Base-by-base conservation (phyloP, 108 stramenopile genomes). In the Cylindrotheca closterium region DNA sequence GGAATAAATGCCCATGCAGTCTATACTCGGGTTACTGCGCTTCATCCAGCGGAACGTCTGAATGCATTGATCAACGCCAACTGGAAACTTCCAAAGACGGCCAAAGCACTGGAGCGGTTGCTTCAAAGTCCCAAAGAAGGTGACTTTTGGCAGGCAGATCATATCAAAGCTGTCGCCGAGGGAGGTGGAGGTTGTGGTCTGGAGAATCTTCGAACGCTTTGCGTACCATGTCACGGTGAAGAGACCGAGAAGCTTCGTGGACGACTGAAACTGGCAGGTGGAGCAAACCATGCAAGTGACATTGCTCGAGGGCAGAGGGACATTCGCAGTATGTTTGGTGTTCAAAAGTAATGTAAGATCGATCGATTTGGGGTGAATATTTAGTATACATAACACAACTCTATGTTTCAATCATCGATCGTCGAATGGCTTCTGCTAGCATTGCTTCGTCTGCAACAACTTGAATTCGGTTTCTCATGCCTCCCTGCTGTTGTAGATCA, bases 81-180 rank as follows among this genome's bases (percentile, higher is more conserved):
- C 31, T 87, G 81, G 79, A 85, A 71, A 34, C 74, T 85, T 17
- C 85, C 85, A 0, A 68, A 74, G 30, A 72, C 73, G 5, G 30
- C 60, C 5, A 64, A 52, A 42, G 75, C 81, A n/a, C 28, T 77
- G 22, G 81, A 86, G 28, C 75, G 72, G n/a, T 63, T 85, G 24
- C 53, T 92, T 7, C 68, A 73, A 22, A 49, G 80, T 66, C 86
- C 86, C 1, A 75, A 75, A 47, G 90, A 88, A 54, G 71, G 77
- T 28, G 83, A 87, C 48, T 93, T 89, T 55, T 93, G 92, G 92
- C 83, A 93, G 74, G 92, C 81, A 0, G 92, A 93, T 63, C 92
- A 93, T 66, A 83, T 85, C n/a, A 26, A 65, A 8, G 76, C 92
- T 25, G 92, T 93, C 21, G 79, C 83, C n/a, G 85, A 85, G 33